A percentile compares a stretch with the other conserved stretches of the same genome.
These are phyloP conservation scores for Pseudonitzschia delicatissima DNA, from an alignment of 108 stramenopile species.

Conservation along the genomic window DNA sequence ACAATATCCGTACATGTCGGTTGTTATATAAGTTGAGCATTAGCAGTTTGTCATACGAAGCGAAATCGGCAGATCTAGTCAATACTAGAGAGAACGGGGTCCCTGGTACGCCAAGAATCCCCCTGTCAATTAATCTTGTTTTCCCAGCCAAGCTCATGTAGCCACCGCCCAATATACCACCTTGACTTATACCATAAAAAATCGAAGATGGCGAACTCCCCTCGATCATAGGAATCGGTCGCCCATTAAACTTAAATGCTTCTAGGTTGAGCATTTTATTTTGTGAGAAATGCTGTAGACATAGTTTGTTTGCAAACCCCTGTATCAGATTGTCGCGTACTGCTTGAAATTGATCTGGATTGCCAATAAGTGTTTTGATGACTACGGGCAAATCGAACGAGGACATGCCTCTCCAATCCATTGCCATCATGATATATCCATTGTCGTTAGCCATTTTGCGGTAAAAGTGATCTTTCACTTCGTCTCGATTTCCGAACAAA, in stretches of 20 bases:
- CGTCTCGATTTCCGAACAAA: slow-evolving; percentile 55
- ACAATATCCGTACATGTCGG: slow-evolving; percentile 62
- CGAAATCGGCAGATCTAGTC: slow-evolving; percentile 55
- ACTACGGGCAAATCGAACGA: slow-evolving; percentile 52
- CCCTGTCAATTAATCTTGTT: slow-evolving; percentile 52
- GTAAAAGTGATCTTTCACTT: slow-evolving; percentile 30
- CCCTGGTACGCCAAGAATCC: slow-evolving; percentile 63
- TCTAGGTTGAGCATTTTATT: slow-evolving; percentile 34
- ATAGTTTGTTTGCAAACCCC: slow-evolving; percentile 52
- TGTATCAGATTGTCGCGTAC: slow-evolving; percentile 59
- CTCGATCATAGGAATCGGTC: slow-evolving; percentile 9
- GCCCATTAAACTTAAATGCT: background rate
- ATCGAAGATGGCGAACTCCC: slow-evolving; percentile 18
- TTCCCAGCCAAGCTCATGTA: slow-evolving; percentile 46
- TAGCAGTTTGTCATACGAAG: slow-evolving; percentile 51
- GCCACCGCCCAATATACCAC: slow-evolving; percentile 69
- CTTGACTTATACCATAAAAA: slow-evolving; percentile 81
- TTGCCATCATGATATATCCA: slow-evolving; percentile 56
- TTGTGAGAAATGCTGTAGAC: slow-evolving; percentile 51
- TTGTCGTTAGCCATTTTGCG: slow-evolving; percentile 50
- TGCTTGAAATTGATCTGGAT: slow-evolving; percentile 36
- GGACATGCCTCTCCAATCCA: slow-evolving; percentile 80
- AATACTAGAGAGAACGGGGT: slow-evolving; percentile 73
- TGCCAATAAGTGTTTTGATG: slow-evolving; percentile 39
- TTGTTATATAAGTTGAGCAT: slow-evolving; percentile 62